Percentiles rank a stretch among this genome's conserved stretches.
phyloP scores from a whole-genome alignment of 352 stramenopile species.

The Pythium vanterpoolii region DNA sequence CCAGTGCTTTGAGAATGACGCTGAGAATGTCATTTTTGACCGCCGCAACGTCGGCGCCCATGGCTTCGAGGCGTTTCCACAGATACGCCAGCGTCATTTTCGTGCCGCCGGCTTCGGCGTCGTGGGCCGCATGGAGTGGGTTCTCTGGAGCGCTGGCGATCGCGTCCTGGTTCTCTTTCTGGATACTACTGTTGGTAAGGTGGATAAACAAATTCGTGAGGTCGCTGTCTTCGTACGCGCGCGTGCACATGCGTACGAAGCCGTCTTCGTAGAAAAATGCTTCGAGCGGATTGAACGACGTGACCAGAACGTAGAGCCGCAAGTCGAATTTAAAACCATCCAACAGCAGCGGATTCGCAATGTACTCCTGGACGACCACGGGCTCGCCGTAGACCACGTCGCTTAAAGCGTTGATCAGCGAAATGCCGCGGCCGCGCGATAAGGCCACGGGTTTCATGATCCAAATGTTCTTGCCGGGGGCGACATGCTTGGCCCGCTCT shows the following conservation, averaged over 20 bases:
- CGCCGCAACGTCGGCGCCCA: constrained; percentile 59
- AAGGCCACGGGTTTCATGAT: constrained; percentile 94
- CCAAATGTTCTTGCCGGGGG: constrained; percentile 82
- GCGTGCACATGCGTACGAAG: constrained; percentile 89
- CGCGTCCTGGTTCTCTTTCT: constrained; percentile 78
- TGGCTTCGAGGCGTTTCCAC: constrained; percentile 60
- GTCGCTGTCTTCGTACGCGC: constrained; percentile 70
- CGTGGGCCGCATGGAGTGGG: constrained; percentile 35
- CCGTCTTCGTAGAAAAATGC: constrained; percentile 93
- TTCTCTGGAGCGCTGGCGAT: constrained; percentile 42
- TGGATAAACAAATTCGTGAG: constrained; percentile 89
- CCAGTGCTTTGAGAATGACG: constrained; percentile 86
- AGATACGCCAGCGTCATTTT: constrained; percentile 83
- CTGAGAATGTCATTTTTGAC: constrained; percentile 70
- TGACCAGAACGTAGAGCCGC: constrained; percentile 93
- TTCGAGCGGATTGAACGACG: constrained; percentile 91
- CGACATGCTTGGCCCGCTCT: constrained; percentile 31
- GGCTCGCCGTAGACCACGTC: constrained; percentile 87
- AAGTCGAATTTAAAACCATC: constrained; percentile 92
- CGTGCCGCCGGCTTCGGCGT: constrained; percentile 57
- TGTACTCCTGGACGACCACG: constrained; percentile 90
- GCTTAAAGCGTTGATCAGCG: constrained; percentile 82
- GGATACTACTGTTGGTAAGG: constrained; percentile 94
- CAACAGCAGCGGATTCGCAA: constrained; percentile 83
- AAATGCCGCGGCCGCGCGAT: constrained; percentile 91